Evolutionary conservation across 306 rosid genomes (phyloP).

Genomic region (Fagus crenata): DNA sequence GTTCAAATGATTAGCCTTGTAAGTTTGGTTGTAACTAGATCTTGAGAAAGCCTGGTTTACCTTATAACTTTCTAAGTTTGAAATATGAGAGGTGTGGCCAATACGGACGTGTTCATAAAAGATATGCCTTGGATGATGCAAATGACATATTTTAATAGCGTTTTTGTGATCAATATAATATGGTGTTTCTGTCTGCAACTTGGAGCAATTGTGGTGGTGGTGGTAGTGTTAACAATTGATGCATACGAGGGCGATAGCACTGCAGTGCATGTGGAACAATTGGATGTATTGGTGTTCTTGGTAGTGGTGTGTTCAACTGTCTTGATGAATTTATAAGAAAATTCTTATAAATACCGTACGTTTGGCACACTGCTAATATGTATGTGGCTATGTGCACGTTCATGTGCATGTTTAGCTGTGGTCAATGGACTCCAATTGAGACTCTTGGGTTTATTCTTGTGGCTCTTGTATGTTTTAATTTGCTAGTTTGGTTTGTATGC

Average conservation of each 20-base stretch:
- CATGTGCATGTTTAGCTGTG: background rate
- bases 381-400: background rate
- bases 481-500: background rate
- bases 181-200: background rate
- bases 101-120: background rate
- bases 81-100: background rate
- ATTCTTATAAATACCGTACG: background rate
- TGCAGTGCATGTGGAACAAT: background rate
- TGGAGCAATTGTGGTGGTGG: background rate
- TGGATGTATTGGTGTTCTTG: background rate
- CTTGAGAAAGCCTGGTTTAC: background rate
- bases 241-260: background rate
- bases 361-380: background rate
- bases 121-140: background rate
- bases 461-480: background rate
- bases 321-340: background rate
- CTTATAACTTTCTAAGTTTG: background rate
- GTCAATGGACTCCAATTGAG: background rate
- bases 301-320: background rate
- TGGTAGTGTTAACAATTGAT: background rate
- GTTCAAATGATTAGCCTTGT: background rate
- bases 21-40: background rate
- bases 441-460: background rate
- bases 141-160: background rate
- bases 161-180: background rate